These are phyloP conservation scores for Xylaria sp. DNA, from an alignment of 2,329 filamentous ascomycete genomes.

Conservation along the genomic window DNA sequence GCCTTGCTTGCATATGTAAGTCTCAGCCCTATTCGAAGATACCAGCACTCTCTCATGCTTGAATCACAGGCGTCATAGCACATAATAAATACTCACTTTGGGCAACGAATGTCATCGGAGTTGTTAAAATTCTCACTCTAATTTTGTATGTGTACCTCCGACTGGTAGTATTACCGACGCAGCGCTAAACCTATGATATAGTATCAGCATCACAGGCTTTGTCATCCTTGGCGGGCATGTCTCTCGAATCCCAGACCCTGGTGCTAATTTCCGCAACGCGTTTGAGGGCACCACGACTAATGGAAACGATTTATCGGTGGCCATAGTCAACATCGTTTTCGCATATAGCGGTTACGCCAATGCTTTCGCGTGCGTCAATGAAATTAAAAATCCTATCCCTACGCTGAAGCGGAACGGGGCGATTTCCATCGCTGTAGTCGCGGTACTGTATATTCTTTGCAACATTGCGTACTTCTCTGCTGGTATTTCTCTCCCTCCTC, in stretches of 20 bases:
- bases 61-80: slow-evolving; percentile 47
- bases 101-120: slow-evolving; percentile 61
- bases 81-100: slow-evolving; percentile 64
- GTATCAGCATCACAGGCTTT: slow-evolving; percentile 62
- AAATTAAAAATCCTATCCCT: slow-evolving; percentile 61
- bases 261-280: slow-evolving; percentile 59
- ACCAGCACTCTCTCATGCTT: not conserved
- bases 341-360: slow-evolving; percentile 63
- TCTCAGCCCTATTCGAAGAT: slow-evolving; percentile 16
- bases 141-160: slow-evolving; percentile 50
- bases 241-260: slow-evolving; percentile 54
- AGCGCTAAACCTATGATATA: slow-evolving; percentile 11
- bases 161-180: no score
- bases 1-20: slow-evolving; percentile 60
- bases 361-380: slow-evolving; percentile 65
- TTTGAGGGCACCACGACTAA: slow-evolving; percentile 56
- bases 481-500: slow-evolving; percentile 36
- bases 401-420: slow-evolving; percentile 58
- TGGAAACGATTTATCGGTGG: slow-evolving; percentile 58
- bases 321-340: slow-evolving; percentile 64
- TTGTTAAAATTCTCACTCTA: slow-evolving; percentile 65
- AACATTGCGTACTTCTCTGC: slow-evolving; percentile 67
- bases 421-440: slow-evolving; percentile 55
- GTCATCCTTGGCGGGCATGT: slow-evolving; percentile 65
- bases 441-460: slow-evolving; percentile 60